Conservation (phyloP, 2,329 filamentous ascomycete genomes). For the Curvularia sp. region DNA sequence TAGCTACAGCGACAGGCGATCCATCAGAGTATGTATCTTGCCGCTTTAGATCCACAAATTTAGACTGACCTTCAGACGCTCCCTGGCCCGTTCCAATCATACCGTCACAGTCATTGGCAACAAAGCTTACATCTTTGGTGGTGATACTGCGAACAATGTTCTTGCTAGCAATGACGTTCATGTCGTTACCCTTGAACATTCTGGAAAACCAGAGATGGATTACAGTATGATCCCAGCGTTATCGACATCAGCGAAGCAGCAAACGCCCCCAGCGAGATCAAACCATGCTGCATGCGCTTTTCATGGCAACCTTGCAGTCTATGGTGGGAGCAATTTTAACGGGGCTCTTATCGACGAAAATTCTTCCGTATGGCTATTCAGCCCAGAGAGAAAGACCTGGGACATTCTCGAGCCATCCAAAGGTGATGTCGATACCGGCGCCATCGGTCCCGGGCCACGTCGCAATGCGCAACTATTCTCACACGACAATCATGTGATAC, state of each 20-base stretch:
- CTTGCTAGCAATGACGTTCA: slow-evolving; percentile 55
- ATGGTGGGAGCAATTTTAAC: slow-evolving; percentile 47
- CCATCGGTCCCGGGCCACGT: slow-evolving; percentile 31
- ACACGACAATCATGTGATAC: slow-evolving; percentile 26
- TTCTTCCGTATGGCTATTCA: slow-evolving; percentile 53
- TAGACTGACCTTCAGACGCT: slow-evolving; percentile 32
- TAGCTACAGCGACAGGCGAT: slow-evolving; percentile 49
- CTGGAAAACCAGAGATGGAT: slow-evolving; percentile 46
- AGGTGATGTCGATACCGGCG: slow-evolving; percentile 16
- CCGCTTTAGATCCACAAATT: neutral
- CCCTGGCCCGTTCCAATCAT: slow-evolving; percentile 48
- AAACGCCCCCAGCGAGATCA: slow-evolving; percentile 46
- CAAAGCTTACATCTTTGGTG: slow-evolving; percentile 57
- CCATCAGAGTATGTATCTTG: slow-evolving; percentile 34
- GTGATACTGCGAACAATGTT: slow-evolving; percentile 45
- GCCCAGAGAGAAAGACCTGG: slow-evolving; percentile 42
- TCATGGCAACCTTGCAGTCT: slow-evolving; percentile 50
- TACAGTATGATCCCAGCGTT: slow-evolving; percentile 54
- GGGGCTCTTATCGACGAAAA: slow-evolving; percentile 46
- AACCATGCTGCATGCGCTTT: slow-evolving; percentile 52
- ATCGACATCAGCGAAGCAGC: slow-evolving; percentile 37
- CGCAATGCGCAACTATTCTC: slow-evolving; percentile 32
- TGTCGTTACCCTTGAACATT: slow-evolving; percentile 45
- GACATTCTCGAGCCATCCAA: slow-evolving; percentile 26
- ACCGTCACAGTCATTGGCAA: slow-evolving; percentile 51